phyloP scores from a whole-genome alignment of 208 protist species.

The Leishmania mexicana region DNA sequence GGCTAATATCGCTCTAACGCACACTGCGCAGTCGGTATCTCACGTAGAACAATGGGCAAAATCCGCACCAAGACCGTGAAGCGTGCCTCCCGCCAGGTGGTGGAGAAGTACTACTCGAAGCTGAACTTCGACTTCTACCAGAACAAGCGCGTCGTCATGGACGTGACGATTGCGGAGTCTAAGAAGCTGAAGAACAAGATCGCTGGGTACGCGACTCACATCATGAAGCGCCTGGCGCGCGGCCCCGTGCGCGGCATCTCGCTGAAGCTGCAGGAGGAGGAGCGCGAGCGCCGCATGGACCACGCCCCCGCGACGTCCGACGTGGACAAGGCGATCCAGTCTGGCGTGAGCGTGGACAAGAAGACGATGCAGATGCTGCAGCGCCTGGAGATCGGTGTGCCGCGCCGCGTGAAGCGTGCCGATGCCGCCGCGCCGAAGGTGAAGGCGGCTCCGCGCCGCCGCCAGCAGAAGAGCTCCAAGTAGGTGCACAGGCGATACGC shows the following conservation, averaged over 20 bases:
- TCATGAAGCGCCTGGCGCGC: constrained; percentile 98
- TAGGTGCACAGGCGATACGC: background rate
- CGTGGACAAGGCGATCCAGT: constrained; percentile 86
- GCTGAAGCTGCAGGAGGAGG: constrained; percentile 99
- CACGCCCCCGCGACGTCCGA: constrained; percentile 96
- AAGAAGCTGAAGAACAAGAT: constrained; percentile 99
- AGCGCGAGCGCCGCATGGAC: constrained; percentile 99
- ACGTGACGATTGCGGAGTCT: constrained; percentile 98
- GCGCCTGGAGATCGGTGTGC: constrained; percentile 85
- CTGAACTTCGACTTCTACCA: constrained; percentile 99
- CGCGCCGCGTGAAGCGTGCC: constrained; percentile 65
- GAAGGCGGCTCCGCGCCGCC: constrained; percentile 97
- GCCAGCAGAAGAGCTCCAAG: constrained; percentile 98
- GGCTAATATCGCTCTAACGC: too few species aligned
- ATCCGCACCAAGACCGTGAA: constrained; percentile 99
- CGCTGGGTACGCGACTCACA: constrained; percentile 98
- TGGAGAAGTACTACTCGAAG: constrained; percentile 99
- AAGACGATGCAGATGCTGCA: constrained; percentile 88
- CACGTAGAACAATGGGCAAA: constrained; percentile 93
- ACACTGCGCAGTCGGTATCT: background rate
- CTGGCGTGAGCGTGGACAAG: constrained; percentile 91
- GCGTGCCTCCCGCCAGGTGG: constrained; percentile 98
- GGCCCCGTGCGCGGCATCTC: constrained; percentile 99
- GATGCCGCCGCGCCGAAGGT: constrained; percentile 96
- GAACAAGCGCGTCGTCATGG: constrained; percentile 98